Percentiles rank a stretch among this genome's conserved stretches.
These are phyloP conservation scores for Endothia cerciana DNA, from an alignment of 2,329 filamentous ascomycete species.

Conservation along the genomic window DNA sequence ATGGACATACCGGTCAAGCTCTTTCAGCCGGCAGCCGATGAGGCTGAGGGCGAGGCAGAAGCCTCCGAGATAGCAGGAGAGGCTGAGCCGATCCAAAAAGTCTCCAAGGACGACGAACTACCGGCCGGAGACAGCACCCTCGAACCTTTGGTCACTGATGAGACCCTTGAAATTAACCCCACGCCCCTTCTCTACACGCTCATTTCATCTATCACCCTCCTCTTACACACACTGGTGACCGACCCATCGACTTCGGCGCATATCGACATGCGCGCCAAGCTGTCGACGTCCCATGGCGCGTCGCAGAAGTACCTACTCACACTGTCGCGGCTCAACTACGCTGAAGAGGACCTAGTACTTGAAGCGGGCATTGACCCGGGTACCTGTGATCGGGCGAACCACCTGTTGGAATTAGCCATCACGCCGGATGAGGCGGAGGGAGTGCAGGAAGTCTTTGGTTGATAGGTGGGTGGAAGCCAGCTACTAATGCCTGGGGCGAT, in stretches of 20 bases:
- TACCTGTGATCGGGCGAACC: slow-evolving; percentile 79
- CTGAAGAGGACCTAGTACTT: slow-evolving; percentile 74
- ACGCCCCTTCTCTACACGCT: slow-evolving; percentile 45
- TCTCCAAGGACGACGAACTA: not conserved
- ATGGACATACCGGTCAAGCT: slow-evolving; percentile 46
- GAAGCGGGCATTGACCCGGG: slow-evolving; percentile 78
- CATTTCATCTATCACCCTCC: slow-evolving; percentile 51
- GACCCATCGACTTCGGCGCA: slow-evolving; percentile 48
- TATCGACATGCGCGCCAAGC: slow-evolving; percentile 70
- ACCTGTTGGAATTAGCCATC: slow-evolving; percentile 78
- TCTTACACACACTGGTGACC: slow-evolving; percentile 58
- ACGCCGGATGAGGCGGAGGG: slow-evolving; percentile 70
- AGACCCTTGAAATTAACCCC: slow-evolving; percentile 27
- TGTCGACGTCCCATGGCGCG: slow-evolving; percentile 70
- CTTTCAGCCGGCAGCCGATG: slow-evolving; percentile 1
- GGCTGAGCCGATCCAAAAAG: not conserved
- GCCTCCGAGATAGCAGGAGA: not conserved
- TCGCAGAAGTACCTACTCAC: slow-evolving; percentile 82
- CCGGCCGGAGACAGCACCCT: slow-evolving; percentile 14
- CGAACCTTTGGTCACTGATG: slow-evolving; percentile 22
- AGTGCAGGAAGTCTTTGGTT: slow-evolving; percentile 43
- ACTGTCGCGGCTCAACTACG: slow-evolving; percentile 83
- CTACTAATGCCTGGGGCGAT: not conserved
- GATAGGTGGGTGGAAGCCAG: not conserved
- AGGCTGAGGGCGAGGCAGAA: not conserved